Percentiles rank a stretch among this genome's conserved stretches.
phyloP scores from a whole-genome alignment of 2,329 filamentous ascomycete species.

The Septoria linicola region DNA sequence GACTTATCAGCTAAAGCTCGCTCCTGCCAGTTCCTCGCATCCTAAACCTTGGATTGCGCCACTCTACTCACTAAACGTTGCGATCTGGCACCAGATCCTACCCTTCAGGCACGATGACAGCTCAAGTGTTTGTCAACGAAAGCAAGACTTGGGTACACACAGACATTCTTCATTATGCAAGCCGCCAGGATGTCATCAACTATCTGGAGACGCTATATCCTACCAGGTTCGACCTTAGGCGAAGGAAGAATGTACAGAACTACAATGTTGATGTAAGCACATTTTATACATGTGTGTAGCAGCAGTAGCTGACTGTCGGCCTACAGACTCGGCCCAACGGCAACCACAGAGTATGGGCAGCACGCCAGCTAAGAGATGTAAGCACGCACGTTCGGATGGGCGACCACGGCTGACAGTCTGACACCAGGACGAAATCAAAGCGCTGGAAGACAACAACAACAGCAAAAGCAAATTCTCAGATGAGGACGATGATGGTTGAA shows the following conservation, averaged over 20 bases:
- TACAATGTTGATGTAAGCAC: constrained; percentile 10
- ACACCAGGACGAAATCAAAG: constrained; percentile 4
- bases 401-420: not conserved
- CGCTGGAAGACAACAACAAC: constrained; percentile 9
- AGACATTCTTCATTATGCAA: constrained; percentile 9
- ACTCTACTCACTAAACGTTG: not conserved
- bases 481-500: not conserved
- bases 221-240: constrained; percentile 2
- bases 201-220: constrained; percentile 13
- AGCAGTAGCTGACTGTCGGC: not conserved
- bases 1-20: too few species aligned
- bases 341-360: constrained; percentile 10
- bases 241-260: constrained; percentile 8
- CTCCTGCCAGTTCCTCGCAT: too few species aligned
- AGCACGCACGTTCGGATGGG: not conserved
- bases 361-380: not conserved
- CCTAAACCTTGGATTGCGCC: not conserved
- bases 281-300: not conserved
- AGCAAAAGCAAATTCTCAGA: not conserved
- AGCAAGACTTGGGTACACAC: constrained; percentile 5
- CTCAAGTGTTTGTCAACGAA: constrained; percentile 9
- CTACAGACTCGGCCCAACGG: constrained; percentile 4
- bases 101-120: constrained; percentile 3
- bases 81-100: not conserved
- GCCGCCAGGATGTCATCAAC: constrained; percentile 10